These are phyloP conservation scores for Sarocladium strictum DNA, from an alignment of 2,329 filamentous ascomycete species.

Conservation along the genomic window DNA sequence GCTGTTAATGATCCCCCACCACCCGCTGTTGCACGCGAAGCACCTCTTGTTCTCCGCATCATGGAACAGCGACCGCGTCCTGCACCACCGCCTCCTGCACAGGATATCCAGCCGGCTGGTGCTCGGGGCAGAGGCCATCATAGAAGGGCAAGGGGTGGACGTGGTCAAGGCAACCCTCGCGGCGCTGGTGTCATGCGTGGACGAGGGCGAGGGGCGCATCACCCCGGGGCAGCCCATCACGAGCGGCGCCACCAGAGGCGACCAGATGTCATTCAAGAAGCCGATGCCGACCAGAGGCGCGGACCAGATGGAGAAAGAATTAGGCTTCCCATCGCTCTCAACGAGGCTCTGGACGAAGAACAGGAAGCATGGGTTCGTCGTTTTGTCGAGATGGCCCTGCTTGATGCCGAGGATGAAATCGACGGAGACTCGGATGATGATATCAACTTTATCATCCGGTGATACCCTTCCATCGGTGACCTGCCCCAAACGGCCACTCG, in stretches of 20 bases:
- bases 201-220: constrained; percentile 12
- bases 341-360: constrained; percentile 30
- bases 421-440: constrained; percentile 33
- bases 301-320: not conserved
- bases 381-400: constrained; percentile 48
- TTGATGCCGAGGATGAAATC: constrained; percentile 45
- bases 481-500: not conserved
- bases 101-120: not conserved
- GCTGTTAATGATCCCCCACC: constrained; percentile 20
- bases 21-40: constrained; percentile 45
- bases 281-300: too few species aligned
- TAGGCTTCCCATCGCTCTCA: not conserved
- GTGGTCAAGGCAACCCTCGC: constrained; percentile 12
- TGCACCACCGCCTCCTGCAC: constrained; percentile 7
- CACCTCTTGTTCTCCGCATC: constrained; percentile 50
- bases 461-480: not conserved
- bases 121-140: constrained; percentile 4
- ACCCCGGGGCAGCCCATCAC: constrained; percentile 10
- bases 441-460: constrained; percentile 4
- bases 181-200: constrained; percentile 5
- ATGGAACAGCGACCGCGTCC: constrained; percentile 30
- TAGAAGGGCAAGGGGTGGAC: not conserved
- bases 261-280: too few species aligned
- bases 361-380: constrained; percentile 48
- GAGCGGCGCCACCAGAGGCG: too few species aligned